Base-by-base conservation (phyloP, 495 filamentous ascomycete species). In the Aspergillus incahuasiensis region DNA sequence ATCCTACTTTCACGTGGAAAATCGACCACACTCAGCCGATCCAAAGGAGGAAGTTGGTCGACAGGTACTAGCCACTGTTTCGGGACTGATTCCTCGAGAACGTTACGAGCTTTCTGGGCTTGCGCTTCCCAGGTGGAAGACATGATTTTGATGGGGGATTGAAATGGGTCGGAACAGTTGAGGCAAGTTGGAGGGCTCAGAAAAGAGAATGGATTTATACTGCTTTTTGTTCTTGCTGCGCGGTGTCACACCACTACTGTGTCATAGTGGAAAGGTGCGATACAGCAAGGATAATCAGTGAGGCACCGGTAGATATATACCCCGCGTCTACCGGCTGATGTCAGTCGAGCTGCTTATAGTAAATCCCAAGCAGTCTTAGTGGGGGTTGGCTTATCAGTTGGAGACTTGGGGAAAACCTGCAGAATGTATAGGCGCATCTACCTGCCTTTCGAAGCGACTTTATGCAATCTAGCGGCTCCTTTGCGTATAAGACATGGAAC, bases 1-100 rank as follows among this genome's bases (percentile, higher is more conserved):
- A 87, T 62, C 0, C 78, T 78, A 43, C 74, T 78, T 20, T 64
- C 54, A 13, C 61, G 56, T 6, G 79, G 75, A 32, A 78, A 74
- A 32, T 72, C 69, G 39, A 70, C 62, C 8, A 80, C 69, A 60
- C 74, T 68, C 41, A 71, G 68, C 30, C 68, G 60, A 8, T 63
- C 54, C 18, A 58, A 38, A 0, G 66, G 62, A 4, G 73, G 71
- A 3, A 74, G 51, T 50, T 56, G 60, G 13, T 70, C 59, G 1
- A 47, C 48, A 3, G 71, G 62, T 18, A 66, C 42, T 24, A 74
- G 64, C 73, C 73, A 76, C 70, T 74, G 65, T 25, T 68, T 68
- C 1, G 73, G 73, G 21, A 76, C 63, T 1, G 73, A 76, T 8
- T 64, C 54, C 3, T 63, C 24, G 5, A 76, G 63, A 20, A 72